Conservation (phyloP, 2,329 filamentous ascomycete species). For the Trichoderma arundinaceum region DNA sequence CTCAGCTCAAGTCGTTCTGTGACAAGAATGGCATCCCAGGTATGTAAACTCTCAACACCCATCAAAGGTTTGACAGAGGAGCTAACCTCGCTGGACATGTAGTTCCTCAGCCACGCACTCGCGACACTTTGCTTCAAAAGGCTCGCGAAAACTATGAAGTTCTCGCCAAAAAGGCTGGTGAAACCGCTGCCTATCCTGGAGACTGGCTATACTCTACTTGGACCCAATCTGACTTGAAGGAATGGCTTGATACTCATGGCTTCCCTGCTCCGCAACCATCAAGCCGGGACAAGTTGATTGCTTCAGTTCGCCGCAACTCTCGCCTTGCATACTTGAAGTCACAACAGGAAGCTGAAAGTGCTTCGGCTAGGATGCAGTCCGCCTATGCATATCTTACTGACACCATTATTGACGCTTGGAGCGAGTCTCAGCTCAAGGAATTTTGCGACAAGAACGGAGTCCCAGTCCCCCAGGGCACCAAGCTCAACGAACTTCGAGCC, state of each 20-base stretch:
- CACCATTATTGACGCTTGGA: conserved; percentile 86
- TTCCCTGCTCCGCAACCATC: conserved; percentile 84
- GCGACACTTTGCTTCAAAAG: conserved; percentile 79
- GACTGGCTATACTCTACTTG: conserved; percentile 93
- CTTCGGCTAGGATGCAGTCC: conserved; percentile 68
- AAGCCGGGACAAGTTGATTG: conserved; percentile 85
- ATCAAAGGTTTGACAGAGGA: neutral
- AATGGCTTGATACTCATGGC: conserved; percentile 89
- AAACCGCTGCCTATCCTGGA: conserved; percentile 85
- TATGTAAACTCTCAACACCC: conserved; percentile 39
- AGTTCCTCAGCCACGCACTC: conserved; percentile 84
- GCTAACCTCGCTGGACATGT: neutral
- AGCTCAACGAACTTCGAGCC: conserved; percentile 85
- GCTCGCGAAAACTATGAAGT: conserved; percentile 82
- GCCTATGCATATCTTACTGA: conserved; percentile 80
- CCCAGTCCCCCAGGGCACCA: conserved; percentile 85
- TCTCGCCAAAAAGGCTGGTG: conserved; percentile 73
- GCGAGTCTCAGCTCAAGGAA: conserved; percentile 85
- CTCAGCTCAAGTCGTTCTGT: conserved; percentile 89
- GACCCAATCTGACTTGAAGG: conserved; percentile 92
- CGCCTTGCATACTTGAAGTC: conserved; percentile 74
- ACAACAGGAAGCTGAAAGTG: conserved; percentile 64
- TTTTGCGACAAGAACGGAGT: conserved; percentile 92
- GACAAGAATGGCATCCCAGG: conserved; percentile 84
- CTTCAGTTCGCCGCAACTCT: conserved; percentile 87